Conservation (phyloP, 192 early-diverging fungal species). For the Entomortierella parvispora region DNA sequence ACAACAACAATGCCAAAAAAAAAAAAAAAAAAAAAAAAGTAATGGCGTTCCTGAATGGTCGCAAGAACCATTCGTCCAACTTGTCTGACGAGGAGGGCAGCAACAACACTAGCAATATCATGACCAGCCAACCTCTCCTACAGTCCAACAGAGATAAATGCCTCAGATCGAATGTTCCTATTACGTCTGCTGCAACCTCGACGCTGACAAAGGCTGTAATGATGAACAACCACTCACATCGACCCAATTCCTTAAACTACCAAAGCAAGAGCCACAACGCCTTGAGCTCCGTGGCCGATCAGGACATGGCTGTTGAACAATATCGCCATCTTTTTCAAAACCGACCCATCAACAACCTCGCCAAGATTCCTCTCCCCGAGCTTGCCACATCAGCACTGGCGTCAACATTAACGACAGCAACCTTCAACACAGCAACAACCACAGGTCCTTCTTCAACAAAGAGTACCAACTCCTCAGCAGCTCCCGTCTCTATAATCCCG, state of each 20-base stretch:
- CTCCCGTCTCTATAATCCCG: no score
- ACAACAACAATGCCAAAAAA: no score
- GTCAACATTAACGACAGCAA: not conserved
- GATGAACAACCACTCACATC: constrained; percentile 7
- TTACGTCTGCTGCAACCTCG: no score
- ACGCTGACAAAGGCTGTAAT: not conserved
- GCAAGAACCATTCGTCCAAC: constrained; percentile 14
- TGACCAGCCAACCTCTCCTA: not conserved
- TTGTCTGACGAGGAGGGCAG: not conserved
- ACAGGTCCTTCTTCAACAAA: no score
- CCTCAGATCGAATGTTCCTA: no score
- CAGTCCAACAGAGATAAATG: not conserved
- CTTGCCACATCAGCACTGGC: not conserved
- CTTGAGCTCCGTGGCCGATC: not conserved
- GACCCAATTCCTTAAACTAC: not conserved
- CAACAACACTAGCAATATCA: not conserved
- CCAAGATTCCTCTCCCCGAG: no score
- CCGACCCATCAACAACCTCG: constrained; percentile 18
- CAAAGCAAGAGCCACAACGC: not conserved
- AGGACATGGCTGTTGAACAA: constrained; percentile 6
- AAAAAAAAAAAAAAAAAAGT: constrained; percentile 32
- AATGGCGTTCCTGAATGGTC: constrained; percentile 39
- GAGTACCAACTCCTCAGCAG: no score
- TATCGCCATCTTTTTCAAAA: constrained; percentile 34
- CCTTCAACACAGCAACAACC: no score